phyloP scores from a whole-genome alignment of 306 rosid genomes.

The Canavalia ensiformis region DNA sequence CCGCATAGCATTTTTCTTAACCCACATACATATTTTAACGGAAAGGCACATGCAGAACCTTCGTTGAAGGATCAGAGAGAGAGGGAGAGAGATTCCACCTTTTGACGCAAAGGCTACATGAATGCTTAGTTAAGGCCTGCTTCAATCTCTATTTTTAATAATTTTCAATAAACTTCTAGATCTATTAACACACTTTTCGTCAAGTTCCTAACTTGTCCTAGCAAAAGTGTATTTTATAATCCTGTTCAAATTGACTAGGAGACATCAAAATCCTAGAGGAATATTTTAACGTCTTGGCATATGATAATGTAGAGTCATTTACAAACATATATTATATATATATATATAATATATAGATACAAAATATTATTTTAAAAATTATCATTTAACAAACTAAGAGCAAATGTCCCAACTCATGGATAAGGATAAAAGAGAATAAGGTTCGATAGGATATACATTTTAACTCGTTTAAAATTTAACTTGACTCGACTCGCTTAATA shows the following conservation, averaged over 20 bases:
- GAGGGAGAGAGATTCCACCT: not conserved
- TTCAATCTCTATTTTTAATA: slow-evolving; percentile 9
- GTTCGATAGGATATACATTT: no score
- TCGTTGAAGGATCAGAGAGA: slow-evolving; percentile 4
- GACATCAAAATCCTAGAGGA: not conserved
- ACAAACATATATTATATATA: no score
- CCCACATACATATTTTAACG: slow-evolving; percentile 25
- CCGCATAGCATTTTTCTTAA: not conserved
- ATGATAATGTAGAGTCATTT: not conserved
- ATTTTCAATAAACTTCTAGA: slow-evolving; percentile 34
- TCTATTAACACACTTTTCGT: slow-evolving; percentile 27
- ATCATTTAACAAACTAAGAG: no score
- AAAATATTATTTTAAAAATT: no score
- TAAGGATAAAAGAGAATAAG: no score
- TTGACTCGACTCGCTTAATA: no score
- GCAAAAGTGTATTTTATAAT: slow-evolving; percentile 26
- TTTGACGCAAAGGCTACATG: slow-evolving; percentile 50
- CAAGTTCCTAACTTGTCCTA: slow-evolving; percentile 37
- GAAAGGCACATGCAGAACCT: slow-evolving; percentile 49
- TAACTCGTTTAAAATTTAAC: no score
- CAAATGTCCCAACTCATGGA: no score
- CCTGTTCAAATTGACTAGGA: not conserved
- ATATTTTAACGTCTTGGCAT: not conserved
- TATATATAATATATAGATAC: no score
- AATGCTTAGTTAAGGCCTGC: slow-evolving; percentile 42